phyloP scores from a whole-genome alignment of 75 land plant genomes.

The Pinus tabuliformis region DNA sequence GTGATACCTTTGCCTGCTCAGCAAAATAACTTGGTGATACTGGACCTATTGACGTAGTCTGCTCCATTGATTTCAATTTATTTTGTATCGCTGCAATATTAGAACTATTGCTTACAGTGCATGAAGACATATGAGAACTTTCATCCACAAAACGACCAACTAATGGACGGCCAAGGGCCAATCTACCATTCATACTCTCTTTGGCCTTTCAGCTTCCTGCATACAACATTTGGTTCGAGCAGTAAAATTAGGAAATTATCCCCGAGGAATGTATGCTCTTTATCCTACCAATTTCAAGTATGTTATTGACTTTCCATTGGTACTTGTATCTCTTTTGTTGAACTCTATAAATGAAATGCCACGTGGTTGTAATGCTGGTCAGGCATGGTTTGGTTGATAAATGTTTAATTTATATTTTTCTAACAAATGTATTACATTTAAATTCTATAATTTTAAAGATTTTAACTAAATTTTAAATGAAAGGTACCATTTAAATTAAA shows the following conservation, averaged over 20 bases:
- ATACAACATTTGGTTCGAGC: constrained; percentile 5
- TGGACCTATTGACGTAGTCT: constrained; percentile 8
- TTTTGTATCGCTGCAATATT: constrained; percentile 73
- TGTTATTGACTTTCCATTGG: too few relatives aligned
- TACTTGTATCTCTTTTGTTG: too few relatives aligned
- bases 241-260: neutral
- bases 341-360: too few relatives aligned
- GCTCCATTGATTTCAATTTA: constrained; percentile 64
- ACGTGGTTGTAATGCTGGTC: too few relatives aligned
- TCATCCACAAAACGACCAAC: constrained; percentile 72
- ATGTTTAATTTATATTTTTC: too few relatives aligned
- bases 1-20: neutral
- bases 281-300: neutral
- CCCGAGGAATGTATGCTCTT: neutral
- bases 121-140: constrained; percentile 20
- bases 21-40: neutral
- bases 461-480: too few relatives aligned
- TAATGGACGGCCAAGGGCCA: constrained; percentile 69
- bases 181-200: constrained; percentile 63
- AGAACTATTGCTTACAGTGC: constrained; percentile 32
- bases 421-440: too few relatives aligned
- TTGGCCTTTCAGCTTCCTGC: constrained; percentile 80
- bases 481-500: too few relatives aligned
- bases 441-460: too few relatives aligned
- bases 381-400: too few relatives aligned